These are phyloP conservation scores for Kurtzmaniella quercitrusa DNA, from an alignment of 1,139 yeast genomes.

Conservation along the genomic window DNA sequence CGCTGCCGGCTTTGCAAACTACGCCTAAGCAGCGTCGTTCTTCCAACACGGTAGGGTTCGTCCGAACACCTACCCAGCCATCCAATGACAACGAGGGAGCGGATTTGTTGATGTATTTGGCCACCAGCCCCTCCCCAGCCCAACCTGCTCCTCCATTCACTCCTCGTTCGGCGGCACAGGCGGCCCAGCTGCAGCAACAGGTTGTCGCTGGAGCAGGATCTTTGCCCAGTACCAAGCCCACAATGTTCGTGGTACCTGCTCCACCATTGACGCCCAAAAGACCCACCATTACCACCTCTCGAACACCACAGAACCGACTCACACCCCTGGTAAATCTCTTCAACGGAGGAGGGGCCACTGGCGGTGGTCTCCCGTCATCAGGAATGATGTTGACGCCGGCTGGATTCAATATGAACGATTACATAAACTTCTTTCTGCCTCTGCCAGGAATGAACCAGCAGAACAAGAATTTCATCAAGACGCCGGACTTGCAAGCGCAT, in stretches of 20 bases:
- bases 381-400: constrained; percentile 54
- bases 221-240: constrained; percentile 6
- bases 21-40: constrained; percentile 30
- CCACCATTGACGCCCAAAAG: constrained; percentile 48
- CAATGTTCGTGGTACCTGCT: constrained; percentile 35
- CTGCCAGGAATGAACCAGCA: constrained; percentile 45
- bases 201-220: not conserved
- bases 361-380: constrained; percentile 33
- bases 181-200: not conserved
- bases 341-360: constrained; percentile 10
- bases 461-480: constrained; percentile 30
- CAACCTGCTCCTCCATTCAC: constrained; percentile 22
- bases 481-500: constrained; percentile 38
- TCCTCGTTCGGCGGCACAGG: constrained; percentile 20
- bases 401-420: constrained; percentile 79
- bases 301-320: constrained; percentile 42
- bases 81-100: constrained; percentile 71
- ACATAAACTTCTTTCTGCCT: constrained; percentile 73
- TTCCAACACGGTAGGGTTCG: constrained; percentile 10
- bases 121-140: constrained; percentile 82
- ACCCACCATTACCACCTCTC: constrained; percentile 22
- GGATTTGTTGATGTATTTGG: constrained; percentile 72
- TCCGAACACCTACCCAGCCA: constrained; percentile 35
- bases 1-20: constrained; percentile 35
- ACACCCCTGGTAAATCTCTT: constrained; percentile 40